These are phyloP conservation scores for Trypanosoma cruzi DNA, from an alignment of 208 protist genomes.

Conservation along the genomic window DNA sequence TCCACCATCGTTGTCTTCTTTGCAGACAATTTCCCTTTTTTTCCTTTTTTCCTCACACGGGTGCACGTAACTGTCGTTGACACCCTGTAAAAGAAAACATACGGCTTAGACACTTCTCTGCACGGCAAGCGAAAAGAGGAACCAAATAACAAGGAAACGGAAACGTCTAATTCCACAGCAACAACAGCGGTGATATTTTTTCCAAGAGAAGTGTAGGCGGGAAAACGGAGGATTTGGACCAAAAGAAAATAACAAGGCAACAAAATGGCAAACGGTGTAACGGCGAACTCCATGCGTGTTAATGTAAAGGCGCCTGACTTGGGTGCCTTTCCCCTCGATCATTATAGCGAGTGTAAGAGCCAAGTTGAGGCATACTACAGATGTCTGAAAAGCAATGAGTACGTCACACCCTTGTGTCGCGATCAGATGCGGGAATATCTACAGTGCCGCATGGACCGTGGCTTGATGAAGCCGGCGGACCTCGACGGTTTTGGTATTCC, in stretches of 20 bases:
- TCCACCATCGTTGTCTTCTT: neutral
- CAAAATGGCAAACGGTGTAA: constrained; percentile 66
- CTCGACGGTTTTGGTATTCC: constrained; percentile 75
- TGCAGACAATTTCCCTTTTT: constrained; percentile 12
- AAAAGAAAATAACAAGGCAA: constrained; percentile 5
- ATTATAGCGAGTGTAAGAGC: constrained; percentile 88
- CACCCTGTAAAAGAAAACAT: too few relatives aligned
- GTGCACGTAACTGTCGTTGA: neutral
- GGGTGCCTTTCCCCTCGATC: constrained; percentile 89
- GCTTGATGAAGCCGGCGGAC: constrained; percentile 85
- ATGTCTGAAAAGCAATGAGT: constrained; percentile 82
- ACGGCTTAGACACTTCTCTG: neutral
- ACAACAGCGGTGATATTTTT: neutral
- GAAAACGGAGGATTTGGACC: too few relatives aligned
- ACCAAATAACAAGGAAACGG: neutral
- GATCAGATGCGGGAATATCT: constrained; percentile 77
- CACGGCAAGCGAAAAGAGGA: neutral
- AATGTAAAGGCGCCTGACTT: constrained; percentile 74
- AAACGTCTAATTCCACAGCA: too few relatives aligned
- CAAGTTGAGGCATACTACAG: constrained; percentile 81
- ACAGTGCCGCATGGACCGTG: constrained; percentile 85
- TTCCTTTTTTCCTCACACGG: neutral
- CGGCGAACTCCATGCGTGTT: constrained; percentile 55
- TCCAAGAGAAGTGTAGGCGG: too few relatives aligned
- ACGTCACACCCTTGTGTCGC: constrained; percentile 85